Conservation (phyloP, 495 filamentous ascomycete species). For the Venustampulla echinocandica region DNA sequence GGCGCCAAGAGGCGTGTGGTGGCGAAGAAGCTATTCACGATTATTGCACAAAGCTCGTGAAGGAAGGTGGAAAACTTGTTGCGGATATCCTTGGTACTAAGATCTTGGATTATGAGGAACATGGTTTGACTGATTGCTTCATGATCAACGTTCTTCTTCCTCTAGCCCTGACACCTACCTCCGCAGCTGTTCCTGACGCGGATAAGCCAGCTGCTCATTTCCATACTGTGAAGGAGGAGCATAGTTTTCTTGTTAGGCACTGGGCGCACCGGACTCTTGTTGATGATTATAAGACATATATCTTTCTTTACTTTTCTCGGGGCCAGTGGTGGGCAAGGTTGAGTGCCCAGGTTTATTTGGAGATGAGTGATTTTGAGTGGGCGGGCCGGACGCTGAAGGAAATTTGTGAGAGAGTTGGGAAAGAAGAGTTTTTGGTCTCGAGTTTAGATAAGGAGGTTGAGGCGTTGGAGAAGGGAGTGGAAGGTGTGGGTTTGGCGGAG, state of each 20-base stretch:
- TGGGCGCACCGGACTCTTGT: constrained; percentile 52
- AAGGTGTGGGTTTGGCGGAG: neutral
- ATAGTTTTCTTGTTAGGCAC: constrained; percentile 27
- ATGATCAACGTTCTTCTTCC: constrained; percentile 73
- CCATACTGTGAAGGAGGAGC: constrained; percentile 11
- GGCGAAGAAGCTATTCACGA: constrained; percentile 60
- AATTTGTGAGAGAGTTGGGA: constrained; percentile 50
- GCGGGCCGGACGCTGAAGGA: constrained; percentile 49
- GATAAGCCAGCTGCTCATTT: constrained; percentile 9
- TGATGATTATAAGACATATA: constrained; percentile 59
- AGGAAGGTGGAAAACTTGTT: constrained; percentile 46
- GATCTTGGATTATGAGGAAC: constrained; percentile 51
- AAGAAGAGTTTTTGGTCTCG: constrained; percentile 44
- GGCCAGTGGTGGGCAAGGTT: constrained; percentile 60
- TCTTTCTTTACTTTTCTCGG: constrained; percentile 52
- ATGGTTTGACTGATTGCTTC: constrained; percentile 34
- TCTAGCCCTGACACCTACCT: constrained; percentile 31
- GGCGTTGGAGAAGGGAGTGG: neutral
- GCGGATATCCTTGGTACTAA: constrained; percentile 60
- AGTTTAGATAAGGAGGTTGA: no score
- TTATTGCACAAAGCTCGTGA: constrained; percentile 50
- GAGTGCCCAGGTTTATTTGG: constrained; percentile 74
- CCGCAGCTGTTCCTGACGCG: no score
- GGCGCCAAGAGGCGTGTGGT: constrained; percentile 57
- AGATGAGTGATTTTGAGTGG: constrained; percentile 69